These are phyloP conservation scores for Coccomyxa subellipsoidea DNA, from an alignment of 163 green algal species.

Conservation along the genomic window DNA sequence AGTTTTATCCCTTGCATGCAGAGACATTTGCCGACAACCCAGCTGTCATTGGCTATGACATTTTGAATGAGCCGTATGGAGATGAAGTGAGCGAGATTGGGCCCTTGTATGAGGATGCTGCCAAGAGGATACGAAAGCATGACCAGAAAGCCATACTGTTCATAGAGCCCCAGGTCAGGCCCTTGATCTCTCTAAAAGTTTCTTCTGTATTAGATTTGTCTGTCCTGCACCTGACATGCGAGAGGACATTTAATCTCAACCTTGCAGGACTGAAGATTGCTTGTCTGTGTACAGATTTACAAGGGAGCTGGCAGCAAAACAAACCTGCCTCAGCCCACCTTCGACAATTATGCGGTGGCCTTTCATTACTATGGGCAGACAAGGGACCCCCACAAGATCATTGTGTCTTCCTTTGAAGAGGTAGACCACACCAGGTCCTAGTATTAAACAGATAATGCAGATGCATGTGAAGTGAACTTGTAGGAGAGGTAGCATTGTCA, in stretches of 20 bases:
- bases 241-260: not conserved
- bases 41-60: slow-evolving; percentile 5
- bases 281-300: not conserved
- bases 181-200: not conserved
- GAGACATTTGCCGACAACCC: slow-evolving; percentile 3
- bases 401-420: not conserved
- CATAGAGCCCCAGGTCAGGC: not conserved
- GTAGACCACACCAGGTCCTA: not conserved
- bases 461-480: too few relatives aligned
- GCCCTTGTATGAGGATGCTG: not conserved
- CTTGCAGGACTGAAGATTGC: not conserved
- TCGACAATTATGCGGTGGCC: not conserved
- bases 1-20: too few relatives aligned
- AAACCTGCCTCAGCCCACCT: not conserved
- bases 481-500: too few relatives aligned
- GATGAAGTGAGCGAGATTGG: not conserved
- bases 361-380: slow-evolving; percentile 1
- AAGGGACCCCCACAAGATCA: not conserved
- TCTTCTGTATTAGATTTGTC: not conserved
- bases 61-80: slow-evolving; percentile 9
- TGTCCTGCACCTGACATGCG: not conserved
- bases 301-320: not conserved
- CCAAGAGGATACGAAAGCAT: not conserved
- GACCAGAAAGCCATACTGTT: slow-evolving; percentile 9
- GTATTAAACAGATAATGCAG: too few relatives aligned